Conservation (phyloP, 2,329 filamentous ascomycete species). For the Raffaelea ambrosiae region DNA sequence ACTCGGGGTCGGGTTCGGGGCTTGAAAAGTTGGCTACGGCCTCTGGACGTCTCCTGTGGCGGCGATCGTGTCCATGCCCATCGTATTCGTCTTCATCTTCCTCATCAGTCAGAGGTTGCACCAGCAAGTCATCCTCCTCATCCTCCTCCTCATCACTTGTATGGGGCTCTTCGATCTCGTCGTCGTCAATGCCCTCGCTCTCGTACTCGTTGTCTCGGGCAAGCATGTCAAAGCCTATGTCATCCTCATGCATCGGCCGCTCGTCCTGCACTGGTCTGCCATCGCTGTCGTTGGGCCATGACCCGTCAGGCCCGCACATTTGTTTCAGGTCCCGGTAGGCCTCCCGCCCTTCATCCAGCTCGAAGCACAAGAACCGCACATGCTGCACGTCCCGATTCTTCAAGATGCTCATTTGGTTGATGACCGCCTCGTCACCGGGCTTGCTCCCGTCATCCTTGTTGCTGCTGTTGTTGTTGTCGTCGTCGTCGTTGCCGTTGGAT, state of each 20-base stretch:
- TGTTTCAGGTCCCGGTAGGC: constrained; percentile 2
- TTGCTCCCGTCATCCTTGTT: neutral
- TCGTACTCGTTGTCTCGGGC: neutral
- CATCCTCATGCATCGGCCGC: neutral
- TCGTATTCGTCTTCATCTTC: neutral
- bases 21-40: constrained; percentile 7
- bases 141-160: constrained; percentile 2
- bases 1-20: neutral
- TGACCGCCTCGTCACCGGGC: constrained; percentile 7
- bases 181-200: constrained; percentile 4
- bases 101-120: neutral
- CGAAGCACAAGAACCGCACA: constrained; percentile 11
- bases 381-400: constrained; percentile 7
- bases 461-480: neutral
- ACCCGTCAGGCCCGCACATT: constrained; percentile 1
- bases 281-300: constrained; percentile 6
- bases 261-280: constrained; percentile 6
- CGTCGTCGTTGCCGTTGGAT: neutral
- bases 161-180: constrained; percentile 9
- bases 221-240: neutral
- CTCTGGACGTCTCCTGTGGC: too few relatives aligned
- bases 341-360: neutral
- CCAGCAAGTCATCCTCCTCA: constrained; percentile 1
- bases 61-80: neutral
- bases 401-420: constrained; percentile 7